Percentiles rank a stretch among this genome's conserved stretches.
phyloP scores from a whole-genome alignment of 768 basidiomycete species.

The Trametes coccinea region DNA sequence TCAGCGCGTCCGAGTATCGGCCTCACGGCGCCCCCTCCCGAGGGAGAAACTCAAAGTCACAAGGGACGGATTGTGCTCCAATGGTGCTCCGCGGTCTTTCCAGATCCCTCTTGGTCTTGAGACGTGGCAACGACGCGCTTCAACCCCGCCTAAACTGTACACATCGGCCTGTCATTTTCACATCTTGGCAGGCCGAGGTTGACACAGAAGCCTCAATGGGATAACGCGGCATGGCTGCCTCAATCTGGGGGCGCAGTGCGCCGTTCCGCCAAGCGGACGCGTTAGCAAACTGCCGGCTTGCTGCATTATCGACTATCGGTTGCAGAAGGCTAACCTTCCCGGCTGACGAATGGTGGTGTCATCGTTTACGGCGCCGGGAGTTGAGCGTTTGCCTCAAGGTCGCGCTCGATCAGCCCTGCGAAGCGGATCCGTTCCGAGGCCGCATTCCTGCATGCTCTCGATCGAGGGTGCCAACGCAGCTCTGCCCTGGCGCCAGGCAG shows the following conservation, averaged over 20 bases:
- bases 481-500: background rate
- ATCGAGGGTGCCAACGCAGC: constrained; percentile 9
- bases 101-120: background rate
- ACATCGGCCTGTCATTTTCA: constrained; percentile 8
- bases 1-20: constrained; percentile 8
- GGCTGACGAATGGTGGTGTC: constrained; percentile 10
- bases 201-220: background rate
- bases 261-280: background rate
- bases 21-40: constrained; percentile 14
- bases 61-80: constrained; percentile 1
- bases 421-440: constrained; percentile 7
- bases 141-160: background rate
- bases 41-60: constrained; percentile 18
- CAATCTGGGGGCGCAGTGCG: constrained; percentile 1
- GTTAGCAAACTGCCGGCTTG: constrained; percentile 1
- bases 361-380: background rate
- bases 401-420: constrained; percentile 14
- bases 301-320: background rate
- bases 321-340: constrained; percentile 4
- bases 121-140: constrained; percentile 4
- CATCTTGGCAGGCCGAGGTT: constrained; percentile 13
- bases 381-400: constrained; percentile 5
- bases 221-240: background rate
- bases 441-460: constrained; percentile 9
- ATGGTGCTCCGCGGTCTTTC: constrained; percentile 11